Evolutionary conservation across 2,329 filamentous ascomycete species (phyloP), one percentile per base, ranked within the genome.

Genomic region (Beauveria varroae): DNA sequence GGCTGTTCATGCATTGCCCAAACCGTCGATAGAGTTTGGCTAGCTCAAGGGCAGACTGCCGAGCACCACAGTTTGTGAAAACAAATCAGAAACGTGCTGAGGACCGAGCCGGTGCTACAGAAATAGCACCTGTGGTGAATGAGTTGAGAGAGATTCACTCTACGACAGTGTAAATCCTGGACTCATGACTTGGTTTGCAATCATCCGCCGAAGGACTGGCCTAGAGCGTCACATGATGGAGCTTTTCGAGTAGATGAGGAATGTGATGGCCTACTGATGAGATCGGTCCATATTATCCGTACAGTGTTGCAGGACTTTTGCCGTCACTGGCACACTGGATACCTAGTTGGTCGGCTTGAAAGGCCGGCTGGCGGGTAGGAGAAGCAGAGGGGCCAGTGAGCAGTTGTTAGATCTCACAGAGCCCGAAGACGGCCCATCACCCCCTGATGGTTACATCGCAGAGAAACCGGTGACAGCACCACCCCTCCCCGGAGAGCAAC

Each of bases 361-460:
- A 43, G 30, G 55, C 47, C 44, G 56, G 47, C n/a, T 50, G 30
- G 20, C 41, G 24, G 46, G 37, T 37, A 49, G 34, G 34, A 59
- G 37, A 14, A 49, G 55, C 43, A 56, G 53, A 49, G 30, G 24
- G 30, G 26, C 18, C 46, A 50, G 58, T 43, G 51, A 37, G 22
- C 53, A 52, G 54, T 44, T 16, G 57, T 44, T 16, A 62, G 54
- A 57, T 62, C 59, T 61, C 52, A 51, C 52, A 37, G 52, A 46
- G 60, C 26, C 28, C 34, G 40, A 52, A 26, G 24, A 54, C 63
- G 50, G 34, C 44, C 50, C 62, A 64, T 61, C 53, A 44, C 62
- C 63, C 63, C 64, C 63, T 64, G 63, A 64, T 66, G 65, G 68
- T 69, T 69, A 69, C 68, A 69, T 69, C 62, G 67, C 52, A 53